These are phyloP conservation scores for Asclepias syriaca DNA, from an alignment of 257 asterid species.

Conservation along the genomic window DNA sequence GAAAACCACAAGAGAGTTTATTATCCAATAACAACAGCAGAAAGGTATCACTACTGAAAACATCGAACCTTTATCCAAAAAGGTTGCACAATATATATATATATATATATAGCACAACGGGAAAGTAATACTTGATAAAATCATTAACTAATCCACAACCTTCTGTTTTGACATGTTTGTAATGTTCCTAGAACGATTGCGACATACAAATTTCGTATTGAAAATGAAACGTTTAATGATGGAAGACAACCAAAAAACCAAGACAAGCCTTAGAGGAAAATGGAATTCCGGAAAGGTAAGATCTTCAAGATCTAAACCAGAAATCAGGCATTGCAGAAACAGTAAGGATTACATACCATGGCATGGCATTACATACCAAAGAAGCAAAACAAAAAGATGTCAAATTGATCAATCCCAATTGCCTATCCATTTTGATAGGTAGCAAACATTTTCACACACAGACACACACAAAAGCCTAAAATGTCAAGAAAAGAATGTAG, in stretches of 20 bases:
- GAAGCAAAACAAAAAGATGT: not conserved
- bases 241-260: not conserved
- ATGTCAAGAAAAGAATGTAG: not conserved
- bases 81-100: not conserved
- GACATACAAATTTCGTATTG: not conserved
- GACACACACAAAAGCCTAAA: not conserved
- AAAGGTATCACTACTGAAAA: not conserved
- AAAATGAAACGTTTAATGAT: not conserved
- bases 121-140: not conserved
- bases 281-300: not conserved
- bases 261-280: not conserved
- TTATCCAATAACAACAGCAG: not conserved
- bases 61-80: not conserved
- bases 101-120: not conserved
- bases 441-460: not conserved
- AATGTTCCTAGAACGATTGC: not conserved
- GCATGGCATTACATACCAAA: no score
- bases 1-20: not conserved
- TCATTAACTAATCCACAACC: not conserved
- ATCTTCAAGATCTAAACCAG: not conserved
- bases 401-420: not conserved
- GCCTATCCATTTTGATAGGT: not conserved
- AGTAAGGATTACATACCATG: not conserved
- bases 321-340: not conserved
- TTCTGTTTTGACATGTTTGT: not conserved